A percentile compares a stretch with the other conserved stretches of the same genome.
Evolutionary conservation across 129 eudicot genomes (phyloP).

Genomic region (Flaveria sonorensis): DNA sequence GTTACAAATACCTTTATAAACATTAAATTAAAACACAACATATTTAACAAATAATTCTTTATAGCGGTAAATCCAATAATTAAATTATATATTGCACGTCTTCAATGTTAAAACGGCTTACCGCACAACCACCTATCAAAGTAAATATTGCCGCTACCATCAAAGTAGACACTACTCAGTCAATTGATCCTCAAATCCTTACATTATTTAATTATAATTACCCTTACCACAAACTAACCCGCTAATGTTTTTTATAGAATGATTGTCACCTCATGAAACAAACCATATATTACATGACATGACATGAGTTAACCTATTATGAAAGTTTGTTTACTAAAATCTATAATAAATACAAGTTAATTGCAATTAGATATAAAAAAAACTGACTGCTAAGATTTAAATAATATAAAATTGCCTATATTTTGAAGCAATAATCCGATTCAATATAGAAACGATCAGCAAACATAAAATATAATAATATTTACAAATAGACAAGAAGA

Average conservation of each 20-base stretch:
- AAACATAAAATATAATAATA: background rate
- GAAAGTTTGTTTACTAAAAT: background rate
- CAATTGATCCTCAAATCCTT: too few species aligned
- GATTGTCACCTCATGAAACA: background rate
- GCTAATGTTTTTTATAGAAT: too few species aligned
- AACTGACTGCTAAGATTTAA: background rate
- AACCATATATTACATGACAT: background rate
- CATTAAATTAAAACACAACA: too few species aligned
- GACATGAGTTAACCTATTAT: background rate
- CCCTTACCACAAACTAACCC: background rate
- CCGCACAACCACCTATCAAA: too few species aligned
- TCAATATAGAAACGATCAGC: conserved; percentile 7
- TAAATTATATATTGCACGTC: too few species aligned
- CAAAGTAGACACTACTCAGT: too few species aligned
- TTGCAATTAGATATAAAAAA: background rate
- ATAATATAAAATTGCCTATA: background rate
- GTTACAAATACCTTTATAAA: too few species aligned
- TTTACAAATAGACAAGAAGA: conserved; percentile 17
- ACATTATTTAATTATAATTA: too few species aligned
- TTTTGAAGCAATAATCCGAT: background rate
- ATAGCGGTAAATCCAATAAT: too few species aligned
- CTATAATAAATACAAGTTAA: background rate
- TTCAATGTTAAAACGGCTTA: too few species aligned
- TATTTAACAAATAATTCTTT: too few species aligned
- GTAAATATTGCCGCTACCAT: too few species aligned